Evolutionary conservation across 164 flowering plant genomes (phyloP).

Genomic region (Protea cynaroides): DNA sequence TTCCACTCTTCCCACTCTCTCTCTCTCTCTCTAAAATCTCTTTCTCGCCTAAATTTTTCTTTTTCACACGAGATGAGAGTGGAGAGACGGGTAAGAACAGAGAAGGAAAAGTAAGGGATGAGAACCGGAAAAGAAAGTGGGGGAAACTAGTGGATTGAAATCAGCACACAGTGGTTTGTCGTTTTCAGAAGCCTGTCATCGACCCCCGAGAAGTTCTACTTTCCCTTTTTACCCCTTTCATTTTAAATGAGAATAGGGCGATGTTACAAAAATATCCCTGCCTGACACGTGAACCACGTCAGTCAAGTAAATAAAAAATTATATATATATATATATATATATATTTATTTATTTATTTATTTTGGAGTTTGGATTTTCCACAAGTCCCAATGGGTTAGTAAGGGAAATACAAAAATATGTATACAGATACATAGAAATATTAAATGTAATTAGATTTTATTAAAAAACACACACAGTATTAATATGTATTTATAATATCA

Average conservation of each 20-base stretch:
- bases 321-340: too few relatives aligned
- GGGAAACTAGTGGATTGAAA: neutral
- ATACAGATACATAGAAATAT: too few relatives aligned
- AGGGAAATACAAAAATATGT: too few relatives aligned
- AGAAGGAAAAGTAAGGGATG: neutral
- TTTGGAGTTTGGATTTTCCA: too few relatives aligned
- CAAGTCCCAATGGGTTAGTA: too few relatives aligned
- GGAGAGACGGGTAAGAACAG: neutral
- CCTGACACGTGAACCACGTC: neutral
- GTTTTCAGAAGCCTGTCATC: constrained; percentile 6
- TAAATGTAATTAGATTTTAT: too few relatives aligned
- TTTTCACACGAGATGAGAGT: neutral
- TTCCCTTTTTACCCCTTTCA: neutral
- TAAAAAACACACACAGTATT: too few relatives aligned
- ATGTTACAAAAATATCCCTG: neutral
- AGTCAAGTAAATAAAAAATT: too few relatives aligned
- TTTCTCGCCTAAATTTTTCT: too few relatives aligned
- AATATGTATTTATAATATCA: too few relatives aligned
- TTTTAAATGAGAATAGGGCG: neutral
- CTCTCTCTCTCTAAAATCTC: neutral
- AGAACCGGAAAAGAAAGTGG: neutral
- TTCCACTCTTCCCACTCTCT: neutral
- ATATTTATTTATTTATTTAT: neutral
- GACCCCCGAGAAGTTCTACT: neutral
- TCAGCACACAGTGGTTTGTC: neutral